A percentile compares a stretch with the other conserved stretches of the same genome.
Conservation (phyloP, 805 yeast genomes). For the Candida odintsovae region DNA sequence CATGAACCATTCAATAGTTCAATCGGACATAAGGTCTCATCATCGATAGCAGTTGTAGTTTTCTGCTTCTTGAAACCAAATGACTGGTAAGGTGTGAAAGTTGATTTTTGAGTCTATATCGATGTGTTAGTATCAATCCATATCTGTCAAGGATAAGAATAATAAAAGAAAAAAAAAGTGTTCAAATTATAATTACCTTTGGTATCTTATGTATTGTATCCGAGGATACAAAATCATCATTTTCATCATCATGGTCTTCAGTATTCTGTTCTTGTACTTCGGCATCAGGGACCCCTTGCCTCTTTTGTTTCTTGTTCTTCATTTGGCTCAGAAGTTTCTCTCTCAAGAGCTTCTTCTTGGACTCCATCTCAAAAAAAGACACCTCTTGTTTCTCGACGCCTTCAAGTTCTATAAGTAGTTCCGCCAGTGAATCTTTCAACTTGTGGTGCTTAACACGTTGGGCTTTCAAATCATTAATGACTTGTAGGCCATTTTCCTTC, state of each 20-base stretch:
- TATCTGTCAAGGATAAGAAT: not conserved
- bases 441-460: constrained; percentile 3
- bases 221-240: constrained; percentile 3
- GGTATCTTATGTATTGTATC: constrained; percentile 21
- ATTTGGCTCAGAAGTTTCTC: constrained; percentile 6
- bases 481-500: not conserved
- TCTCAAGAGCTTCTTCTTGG: constrained; percentile 6
- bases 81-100: constrained; percentile 21
- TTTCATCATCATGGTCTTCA: not conserved
- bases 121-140: constrained; percentile 15
- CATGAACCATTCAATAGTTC: constrained; percentile 19
- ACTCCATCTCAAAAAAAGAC: constrained; percentile 4
- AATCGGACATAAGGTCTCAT: constrained; percentile 17
- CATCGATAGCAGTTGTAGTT: constrained; percentile 1
- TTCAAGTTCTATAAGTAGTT: constrained; percentile 11
- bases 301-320: constrained; percentile 2
- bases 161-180: not conserved
- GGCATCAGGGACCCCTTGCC: not conserved
- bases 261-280: not conserved
- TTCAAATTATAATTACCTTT: constrained; percentile 19
- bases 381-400: constrained; percentile 10
- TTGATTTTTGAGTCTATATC: constrained; percentile 12
- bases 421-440: constrained; percentile 8
- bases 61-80: constrained; percentile 6
- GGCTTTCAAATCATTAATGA: not conserved